Evolutionary conservation across 768 basidiomycete species (phyloP), one percentile per base, ranked within the genome.

Genomic region (Coprinopsis marcescibilis): DNA sequence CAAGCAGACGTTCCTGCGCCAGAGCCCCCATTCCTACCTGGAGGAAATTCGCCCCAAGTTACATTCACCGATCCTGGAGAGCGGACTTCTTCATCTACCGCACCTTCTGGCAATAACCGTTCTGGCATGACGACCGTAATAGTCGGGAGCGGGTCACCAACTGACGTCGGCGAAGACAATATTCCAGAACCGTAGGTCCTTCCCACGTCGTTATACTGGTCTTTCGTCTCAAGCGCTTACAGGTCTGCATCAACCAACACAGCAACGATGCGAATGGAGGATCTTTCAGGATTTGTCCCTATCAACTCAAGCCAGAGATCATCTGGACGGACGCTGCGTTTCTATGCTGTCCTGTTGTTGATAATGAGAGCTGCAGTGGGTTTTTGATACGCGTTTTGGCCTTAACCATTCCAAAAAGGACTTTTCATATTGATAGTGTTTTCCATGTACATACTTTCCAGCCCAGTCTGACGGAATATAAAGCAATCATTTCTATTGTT

Each of bases 1-100:
- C 72, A 75, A 48, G 45, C 56, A 11, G 61, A 57, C 7, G 62
- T 55, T 24, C 63, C 67, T n/a, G 61, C 63, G 3, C 46, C 58
- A 10, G 46, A 55, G 27, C 62, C 67, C 29, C 63, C 66, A 6
- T 67, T 64, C 55, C 43, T 59, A n/a, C 58, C 59, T 11, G 33
- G 11, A 8, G 27, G 17, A 15, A 13, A n/a, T n/a, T 39, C 14
- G 36, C 36, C 30, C 10, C 39, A 13, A 37, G 24, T 7, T 40
- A 13, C n/a, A 48, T 48, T 15, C 37, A 48, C 45, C 14, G 27
- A 8, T n/a, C 24, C 39, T 11, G 35, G 24, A 26, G 26, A 17
- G 6, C 20, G 41, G n/a, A 37, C 54, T 26, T 35, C 51, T 38
- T 23, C 48, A 1, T 3, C 33, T 32, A 15, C 24, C 14, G 13